A percentile compares a stretch with the other conserved stretches of the same genome.
These are phyloP conservation scores for Hirschioporus abietinus DNA, from an alignment of 768 basidiomycete species.

Conservation along the genomic window DNA sequence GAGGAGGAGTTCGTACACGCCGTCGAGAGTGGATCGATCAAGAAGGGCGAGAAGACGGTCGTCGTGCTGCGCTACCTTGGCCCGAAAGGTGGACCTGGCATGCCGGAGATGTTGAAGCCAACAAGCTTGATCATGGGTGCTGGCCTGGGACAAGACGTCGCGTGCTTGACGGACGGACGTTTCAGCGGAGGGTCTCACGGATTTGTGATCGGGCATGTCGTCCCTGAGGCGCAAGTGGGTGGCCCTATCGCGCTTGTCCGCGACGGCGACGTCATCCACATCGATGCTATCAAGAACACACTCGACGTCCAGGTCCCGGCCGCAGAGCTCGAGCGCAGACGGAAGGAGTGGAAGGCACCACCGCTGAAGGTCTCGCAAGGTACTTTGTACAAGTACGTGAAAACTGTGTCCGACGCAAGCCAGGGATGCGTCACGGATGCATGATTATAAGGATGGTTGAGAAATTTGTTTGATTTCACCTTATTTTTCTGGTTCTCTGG, in stretches of 20 bases:
- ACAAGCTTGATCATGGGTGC: slow-evolving; percentile 99
- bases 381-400: slow-evolving; percentile 85
- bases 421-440: slow-evolving; percentile 85
- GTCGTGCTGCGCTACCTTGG: slow-evolving; percentile 94
- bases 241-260: slow-evolving; percentile 85
- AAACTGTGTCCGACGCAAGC: slow-evolving; percentile 85
- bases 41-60: slow-evolving; percentile 95
- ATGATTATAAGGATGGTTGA: slow-evolving; percentile 48
- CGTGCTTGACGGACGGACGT: slow-evolving; percentile 94
- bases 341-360: slow-evolving; percentile 73
- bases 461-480: background rate
- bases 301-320: slow-evolving; percentile 72
- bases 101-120: slow-evolving; percentile 99
- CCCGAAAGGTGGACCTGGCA: slow-evolving; percentile 96
- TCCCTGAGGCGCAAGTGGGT: slow-evolving; percentile 66
- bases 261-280: slow-evolving; percentile 75
- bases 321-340: slow-evolving; percentile 73
- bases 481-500: too few relatives aligned
- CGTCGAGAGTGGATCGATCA: slow-evolving; percentile 83
- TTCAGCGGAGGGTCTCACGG: slow-evolving; percentile 99
- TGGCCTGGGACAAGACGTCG: slow-evolving; percentile 91
- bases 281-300: slow-evolving; percentile 84
- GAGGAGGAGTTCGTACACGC: slow-evolving; percentile 87
- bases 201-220: slow-evolving; percentile 82
- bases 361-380: slow-evolving; percentile 81